These are phyloP conservation scores for Daldinia sp. DNA, from an alignment of 2,329 filamentous ascomycete genomes.

Conservation along the genomic window DNA sequence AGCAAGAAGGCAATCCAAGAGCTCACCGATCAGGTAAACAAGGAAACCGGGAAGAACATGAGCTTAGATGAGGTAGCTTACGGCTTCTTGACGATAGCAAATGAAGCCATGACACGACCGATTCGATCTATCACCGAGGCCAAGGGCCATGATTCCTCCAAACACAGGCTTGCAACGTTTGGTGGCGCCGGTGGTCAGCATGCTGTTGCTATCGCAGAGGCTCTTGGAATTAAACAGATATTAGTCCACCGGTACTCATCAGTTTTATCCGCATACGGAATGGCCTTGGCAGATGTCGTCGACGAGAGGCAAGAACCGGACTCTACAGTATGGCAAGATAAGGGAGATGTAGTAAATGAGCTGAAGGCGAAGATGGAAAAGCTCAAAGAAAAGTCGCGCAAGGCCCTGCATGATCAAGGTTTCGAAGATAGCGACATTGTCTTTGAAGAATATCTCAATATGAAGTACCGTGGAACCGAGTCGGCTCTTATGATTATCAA, in stretches of 20 bases:
- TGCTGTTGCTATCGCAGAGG: constrained; percentile 88
- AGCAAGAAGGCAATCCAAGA: constrained; percentile 79
- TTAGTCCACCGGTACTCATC: constrained; percentile 88
- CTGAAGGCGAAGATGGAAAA: constrained; percentile 79
- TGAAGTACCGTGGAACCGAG: constrained; percentile 90
- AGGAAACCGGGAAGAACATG: constrained; percentile 75
- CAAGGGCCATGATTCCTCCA: constrained; percentile 88
- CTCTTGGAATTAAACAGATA: constrained; percentile 84
- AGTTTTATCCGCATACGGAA: constrained; percentile 88
- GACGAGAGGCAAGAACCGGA: constrained; percentile 87
- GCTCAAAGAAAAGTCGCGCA: constrained; percentile 77
- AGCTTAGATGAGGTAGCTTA: constrained; percentile 85
- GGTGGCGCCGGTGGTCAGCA: constrained; percentile 92
- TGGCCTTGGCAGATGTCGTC: constrained; percentile 92
- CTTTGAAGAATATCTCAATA: constrained; percentile 93
- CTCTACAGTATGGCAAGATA: constrained; percentile 67
- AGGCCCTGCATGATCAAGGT: constrained; percentile 76
- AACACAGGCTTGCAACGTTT: constrained; percentile 90
- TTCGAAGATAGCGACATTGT: constrained; percentile 77
- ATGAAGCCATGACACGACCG: constrained; percentile 89
- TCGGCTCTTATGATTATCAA: constrained; percentile 90
- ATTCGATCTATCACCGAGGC: constrained; percentile 92
- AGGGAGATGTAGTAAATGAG: constrained; percentile 64
- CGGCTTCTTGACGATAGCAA: constrained; percentile 88
- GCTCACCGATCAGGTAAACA: constrained; percentile 79